Evolutionary conservation across 805 yeast genomes (phyloP), one percentile per base, ranked within the genome.

Genomic region (Candida michaelii): DNA sequence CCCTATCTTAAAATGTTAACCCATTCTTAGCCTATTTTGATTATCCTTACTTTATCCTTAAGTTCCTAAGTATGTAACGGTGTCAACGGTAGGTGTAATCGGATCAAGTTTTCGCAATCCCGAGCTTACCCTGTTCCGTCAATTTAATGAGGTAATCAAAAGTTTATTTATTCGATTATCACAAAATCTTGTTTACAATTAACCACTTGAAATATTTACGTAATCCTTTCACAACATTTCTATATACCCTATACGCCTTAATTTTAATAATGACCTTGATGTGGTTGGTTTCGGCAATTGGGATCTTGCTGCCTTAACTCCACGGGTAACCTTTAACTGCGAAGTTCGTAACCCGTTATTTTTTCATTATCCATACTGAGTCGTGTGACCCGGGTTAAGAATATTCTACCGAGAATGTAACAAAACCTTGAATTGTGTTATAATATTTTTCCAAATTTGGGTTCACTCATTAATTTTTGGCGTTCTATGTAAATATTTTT

Each of bases 341-440:
- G 33, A 30, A 30, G 33, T 30, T 30, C 33, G 21, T 30, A 30
- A 30, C 33, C 33, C 16, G 21, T 30, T 30, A 5, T 5, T 30
- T 30, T 30, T 30, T 30, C 16, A 30, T 5, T 16, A 16, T 11
- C 13, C 33, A 16, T 17, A 30, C 33, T 10, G 4, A 7, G 21
- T 30, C 33, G 33, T 30, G 33, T 30, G 33, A 27, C 30, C 21
- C 33, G 33, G 33, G 33, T 30, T 5, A 10, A 29, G 8, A 16
- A 13, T 30, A 17, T 16, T 10, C 12, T 7, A 30, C 15, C 13
- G 13, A 5, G 33, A 10, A 15, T 30, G 21, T n/a, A 16, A 29
- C 17, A 25, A 25, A 9, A 25, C 29, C 29, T 25, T 9, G 7
- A 7, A 25, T 8, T 6, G 8, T 21, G 5, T 8, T 8, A 21